phyloP scores from a whole-genome alignment of 768 basidiomycete species.

The Pulveroboletus sp. region DNA sequence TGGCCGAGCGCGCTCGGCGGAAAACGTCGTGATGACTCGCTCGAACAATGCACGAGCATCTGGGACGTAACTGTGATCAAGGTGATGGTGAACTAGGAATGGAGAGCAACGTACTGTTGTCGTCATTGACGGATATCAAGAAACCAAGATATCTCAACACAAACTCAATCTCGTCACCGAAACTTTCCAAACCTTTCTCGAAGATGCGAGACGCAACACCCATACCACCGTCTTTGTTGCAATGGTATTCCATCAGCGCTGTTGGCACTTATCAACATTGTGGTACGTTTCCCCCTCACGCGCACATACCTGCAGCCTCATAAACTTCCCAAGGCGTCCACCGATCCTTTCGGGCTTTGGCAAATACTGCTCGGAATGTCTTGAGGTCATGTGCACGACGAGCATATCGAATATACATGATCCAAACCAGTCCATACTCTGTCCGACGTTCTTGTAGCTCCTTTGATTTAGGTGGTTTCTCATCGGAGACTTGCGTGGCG shows the following conservation, averaged over 20 bases:
- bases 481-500: conserved; percentile 49
- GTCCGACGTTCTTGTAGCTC: conserved; percentile 54
- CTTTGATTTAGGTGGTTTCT: conserved; percentile 50
- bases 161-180: conserved; percentile 79
- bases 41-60: conserved; percentile 97
- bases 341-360: conserved; percentile 72
- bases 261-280: conserved; percentile 10
- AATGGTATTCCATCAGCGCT: conserved; percentile 96
- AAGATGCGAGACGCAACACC: conserved; percentile 88
- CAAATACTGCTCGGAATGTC: conserved; percentile 73
- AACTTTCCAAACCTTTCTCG: conserved; percentile 86
- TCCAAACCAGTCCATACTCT: conserved; percentile 79
- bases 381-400: conserved; percentile 86
- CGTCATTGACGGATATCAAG: conserved; percentile 92
- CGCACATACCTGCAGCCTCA: conserved; percentile 75
- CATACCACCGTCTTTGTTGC: conserved; percentile 68
- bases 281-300: neutral
- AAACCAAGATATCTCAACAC: conserved; percentile 90
- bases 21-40: conserved; percentile 74
- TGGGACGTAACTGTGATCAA: conserved; percentile 31
- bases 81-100: neutral
- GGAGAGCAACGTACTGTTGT: conserved; percentile 67
- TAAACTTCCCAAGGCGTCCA: conserved; percentile 91
- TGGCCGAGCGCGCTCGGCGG: conserved; percentile 73
- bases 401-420: conserved; percentile 92